These are phyloP conservation scores for Apiospora hydei DNA, from an alignment of 2,329 filamentous ascomycete species.

Conservation along the genomic window DNA sequence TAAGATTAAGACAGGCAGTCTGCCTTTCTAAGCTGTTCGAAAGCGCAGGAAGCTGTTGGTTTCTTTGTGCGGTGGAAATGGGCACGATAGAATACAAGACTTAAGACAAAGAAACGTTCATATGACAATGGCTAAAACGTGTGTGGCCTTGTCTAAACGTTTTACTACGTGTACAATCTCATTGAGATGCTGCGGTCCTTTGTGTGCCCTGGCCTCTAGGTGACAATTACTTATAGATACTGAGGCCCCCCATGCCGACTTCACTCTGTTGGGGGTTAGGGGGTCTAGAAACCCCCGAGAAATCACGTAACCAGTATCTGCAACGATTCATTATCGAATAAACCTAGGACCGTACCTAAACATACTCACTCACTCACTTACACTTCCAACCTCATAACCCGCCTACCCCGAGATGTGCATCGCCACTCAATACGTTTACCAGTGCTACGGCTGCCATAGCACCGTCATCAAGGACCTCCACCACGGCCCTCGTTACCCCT, in stretches of 20 bases:
- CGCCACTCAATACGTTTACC: not conserved
- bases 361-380: not conserved
- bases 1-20: not conserved
- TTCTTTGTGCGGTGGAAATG: not conserved
- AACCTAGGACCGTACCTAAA: not conserved
- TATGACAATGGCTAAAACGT: not conserved
- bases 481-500: not conserved
- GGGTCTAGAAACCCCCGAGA: not conserved
- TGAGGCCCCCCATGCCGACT: not conserved
- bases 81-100: not conserved
- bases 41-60: not conserved
- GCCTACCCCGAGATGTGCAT: not conserved
- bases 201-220: not conserved
- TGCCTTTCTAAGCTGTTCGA: not conserved
- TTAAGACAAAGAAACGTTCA: not conserved
- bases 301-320: not conserved
- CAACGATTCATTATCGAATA: not conserved
- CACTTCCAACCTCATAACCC: not conserved
- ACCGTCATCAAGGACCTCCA: slow-evolving; percentile 19
- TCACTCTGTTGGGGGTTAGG: not conserved
- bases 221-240: not conserved
- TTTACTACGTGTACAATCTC: slow-evolving; percentile 10
- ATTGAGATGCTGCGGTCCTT: not conserved
- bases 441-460: slow-evolving; percentile 11
- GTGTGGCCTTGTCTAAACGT: not conserved